Conservation (phyloP, 2,329 filamentous ascomycete genomes). For the Neoascochyta sp. region DNA sequence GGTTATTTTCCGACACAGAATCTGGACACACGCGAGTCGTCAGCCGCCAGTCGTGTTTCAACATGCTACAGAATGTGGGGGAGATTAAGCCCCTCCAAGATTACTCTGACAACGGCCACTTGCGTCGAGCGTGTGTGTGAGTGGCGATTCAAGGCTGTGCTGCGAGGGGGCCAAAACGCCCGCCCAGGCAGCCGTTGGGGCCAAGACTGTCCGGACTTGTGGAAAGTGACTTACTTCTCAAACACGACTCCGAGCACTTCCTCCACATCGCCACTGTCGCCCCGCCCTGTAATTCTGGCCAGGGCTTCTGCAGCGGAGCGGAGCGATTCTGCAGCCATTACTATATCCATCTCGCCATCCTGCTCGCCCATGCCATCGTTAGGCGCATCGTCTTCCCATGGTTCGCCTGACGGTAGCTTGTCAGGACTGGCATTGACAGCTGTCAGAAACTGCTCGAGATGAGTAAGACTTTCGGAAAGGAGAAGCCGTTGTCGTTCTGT, state of each 20-base stretch:
- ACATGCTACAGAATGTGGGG: too few relatives aligned
- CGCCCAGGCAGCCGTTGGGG: too few relatives aligned
- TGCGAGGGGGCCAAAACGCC: slow-evolving; percentile 3
- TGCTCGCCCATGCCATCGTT: slow-evolving; percentile 7
- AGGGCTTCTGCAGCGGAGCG: slow-evolving; percentile 48
- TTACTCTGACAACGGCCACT: too few relatives aligned
- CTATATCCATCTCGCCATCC: slow-evolving; percentile 67
- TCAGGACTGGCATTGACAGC: slow-evolving; percentile 45
- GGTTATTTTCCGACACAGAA: slow-evolving; percentile 23
- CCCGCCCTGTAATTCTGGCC: slow-evolving; percentile 82
- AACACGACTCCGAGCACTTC: slow-evolving; percentile 96
- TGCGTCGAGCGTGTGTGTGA: too few relatives aligned
- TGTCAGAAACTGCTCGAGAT: slow-evolving; percentile 69
- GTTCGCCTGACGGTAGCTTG: background rate
- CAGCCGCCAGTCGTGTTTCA: too few relatives aligned
- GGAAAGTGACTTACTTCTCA: slow-evolving; percentile 69
- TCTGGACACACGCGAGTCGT: too few relatives aligned
- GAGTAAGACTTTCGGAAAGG: slow-evolving; percentile 65
- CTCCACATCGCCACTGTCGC: slow-evolving; percentile 84
- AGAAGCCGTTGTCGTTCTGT: slow-evolving; percentile 85
- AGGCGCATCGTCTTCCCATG: slow-evolving; percentile 1
- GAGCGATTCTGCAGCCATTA: slow-evolving; percentile 84
- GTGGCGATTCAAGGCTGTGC: background rate
- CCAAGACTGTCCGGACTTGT: too few relatives aligned
- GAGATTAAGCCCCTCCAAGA: too few relatives aligned